Percentiles rank a stretch among this genome's conserved stretches.
These are phyloP conservation scores for Cercospora beticola DNA, from an alignment of 2,329 filamentous ascomycete species.

Conservation along the genomic window DNA sequence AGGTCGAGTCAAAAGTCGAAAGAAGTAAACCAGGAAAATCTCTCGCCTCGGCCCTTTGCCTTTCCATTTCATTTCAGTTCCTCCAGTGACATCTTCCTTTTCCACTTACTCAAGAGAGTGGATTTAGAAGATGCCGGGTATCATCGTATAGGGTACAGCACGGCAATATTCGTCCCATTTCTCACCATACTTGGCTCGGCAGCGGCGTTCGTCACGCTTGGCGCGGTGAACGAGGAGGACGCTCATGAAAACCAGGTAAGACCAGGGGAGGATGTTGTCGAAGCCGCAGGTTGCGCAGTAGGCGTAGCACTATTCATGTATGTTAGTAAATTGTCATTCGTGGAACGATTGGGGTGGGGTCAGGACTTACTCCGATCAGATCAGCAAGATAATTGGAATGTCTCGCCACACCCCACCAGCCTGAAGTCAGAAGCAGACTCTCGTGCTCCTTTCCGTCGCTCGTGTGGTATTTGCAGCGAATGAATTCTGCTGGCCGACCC, in stretches of 20 bases:
- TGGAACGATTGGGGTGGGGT: not conserved
- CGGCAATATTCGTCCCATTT: slow-evolving; percentile 26
- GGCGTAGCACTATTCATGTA: slow-evolving; percentile 17
- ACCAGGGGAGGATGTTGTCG: slow-evolving; percentile 23
- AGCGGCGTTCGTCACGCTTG: slow-evolving; percentile 22
- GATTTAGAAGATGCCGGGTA: slow-evolving; percentile 21
- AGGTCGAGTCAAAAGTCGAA: too few species aligned
- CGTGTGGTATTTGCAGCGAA: slow-evolving; percentile 23
- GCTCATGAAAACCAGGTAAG: slow-evolving; percentile 26
- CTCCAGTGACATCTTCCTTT: not conserved
- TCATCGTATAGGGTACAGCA: slow-evolving; percentile 20
- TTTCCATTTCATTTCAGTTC: not conserved
- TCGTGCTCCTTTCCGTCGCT: slow-evolving; percentile 23
- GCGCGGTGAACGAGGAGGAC: slow-evolving; percentile 20
- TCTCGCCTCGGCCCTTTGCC: too few species aligned
- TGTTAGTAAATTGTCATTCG: not conserved
- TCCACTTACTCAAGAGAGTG: too few species aligned
- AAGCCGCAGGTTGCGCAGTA: slow-evolving; percentile 27
- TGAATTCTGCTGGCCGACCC: slow-evolving; percentile 25
- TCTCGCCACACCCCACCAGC: slow-evolving; percentile 26
- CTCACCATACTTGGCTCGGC: slow-evolving; percentile 24
- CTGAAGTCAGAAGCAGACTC: slow-evolving; percentile 22
- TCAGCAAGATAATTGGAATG: slow-evolving; percentile 28
- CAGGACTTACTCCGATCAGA: slow-evolving; percentile 15
- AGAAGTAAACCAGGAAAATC: too few species aligned